A percentile compares a stretch with the other conserved stretches of the same genome.
phyloP scores from a whole-genome alignment of 192 early-diverging fungal genomes.

The Powellomyces hirtus region DNA sequence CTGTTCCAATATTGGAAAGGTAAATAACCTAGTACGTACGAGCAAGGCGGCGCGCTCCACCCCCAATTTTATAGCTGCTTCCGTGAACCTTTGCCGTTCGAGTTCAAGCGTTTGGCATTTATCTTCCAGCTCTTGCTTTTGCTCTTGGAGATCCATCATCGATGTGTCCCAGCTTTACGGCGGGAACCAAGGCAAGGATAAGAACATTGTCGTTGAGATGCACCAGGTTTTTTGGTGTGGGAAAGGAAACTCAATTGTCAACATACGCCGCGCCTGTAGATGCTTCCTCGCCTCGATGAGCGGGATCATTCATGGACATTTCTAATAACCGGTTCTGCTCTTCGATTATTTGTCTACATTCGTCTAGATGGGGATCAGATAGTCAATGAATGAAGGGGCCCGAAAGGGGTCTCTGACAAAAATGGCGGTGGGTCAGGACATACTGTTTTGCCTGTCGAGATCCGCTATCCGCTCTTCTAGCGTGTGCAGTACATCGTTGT shows the following conservation, averaged over 20 bases:
- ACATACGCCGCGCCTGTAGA: no score
- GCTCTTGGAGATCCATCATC: slow-evolving; percentile 23
- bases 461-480: slow-evolving; percentile 35
- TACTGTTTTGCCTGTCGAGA: neutral
- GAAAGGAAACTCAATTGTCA: no score
- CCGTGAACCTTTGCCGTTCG: slow-evolving; percentile 66
- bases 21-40: no score
- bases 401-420: no score
- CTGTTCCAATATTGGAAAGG: no score
- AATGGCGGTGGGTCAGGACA: neutral
- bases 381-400: no score
- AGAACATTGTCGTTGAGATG: neutral
- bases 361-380: no score
- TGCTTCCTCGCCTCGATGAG: no score
- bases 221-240: no score
- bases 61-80: slow-evolving; percentile 69
- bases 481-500: neutral
- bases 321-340: slow-evolving; percentile 42
- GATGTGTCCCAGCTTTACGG: slow-evolving; percentile 12
- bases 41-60: slow-evolving; percentile 56
- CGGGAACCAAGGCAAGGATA: neutral
- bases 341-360: slow-evolving; percentile 50
- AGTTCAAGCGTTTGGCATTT: slow-evolving; percentile 56
- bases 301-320: slow-evolving; percentile 25
- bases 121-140: slow-evolving; percentile 32